These are phyloP conservation scores for Hypoxylon sp. DNA, from an alignment of 2,329 filamentous ascomycete species.

Conservation along the genomic window DNA sequence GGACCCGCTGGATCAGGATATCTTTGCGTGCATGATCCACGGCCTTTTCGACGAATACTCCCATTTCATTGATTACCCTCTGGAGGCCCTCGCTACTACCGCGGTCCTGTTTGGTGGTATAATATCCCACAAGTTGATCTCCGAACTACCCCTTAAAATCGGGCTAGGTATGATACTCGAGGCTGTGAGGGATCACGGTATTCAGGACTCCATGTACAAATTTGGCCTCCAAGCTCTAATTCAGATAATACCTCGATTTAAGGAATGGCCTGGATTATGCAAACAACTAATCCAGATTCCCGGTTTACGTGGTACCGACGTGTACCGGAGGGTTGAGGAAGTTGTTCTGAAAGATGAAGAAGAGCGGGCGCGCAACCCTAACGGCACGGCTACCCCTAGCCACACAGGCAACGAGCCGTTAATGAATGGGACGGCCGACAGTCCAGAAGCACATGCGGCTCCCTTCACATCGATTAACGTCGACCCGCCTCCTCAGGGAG, in stretches of 20 bases:
- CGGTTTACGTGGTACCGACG: slow-evolving; percentile 85
- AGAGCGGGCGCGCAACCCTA: slow-evolving; percentile 69
- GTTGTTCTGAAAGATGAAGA: slow-evolving; percentile 79
- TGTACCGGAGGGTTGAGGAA: slow-evolving; percentile 85
- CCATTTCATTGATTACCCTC: slow-evolving; percentile 93
- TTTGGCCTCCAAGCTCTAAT: slow-evolving; percentile 96
- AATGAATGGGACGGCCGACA: slow-evolving; percentile 80
- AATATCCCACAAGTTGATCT: slow-evolving; percentile 92
- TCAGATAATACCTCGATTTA: slow-evolving; percentile 84
- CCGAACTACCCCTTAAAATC: slow-evolving; percentile 90
- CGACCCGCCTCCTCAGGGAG: slow-evolving; percentile 74
- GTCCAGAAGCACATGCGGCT: slow-evolving; percentile 74
- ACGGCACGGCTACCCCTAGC: slow-evolving; percentile 61
- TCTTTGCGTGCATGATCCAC: slow-evolving; percentile 99
- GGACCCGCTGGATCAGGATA: slow-evolving; percentile 87
- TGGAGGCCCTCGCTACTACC: slow-evolving; percentile 96
- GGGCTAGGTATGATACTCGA: slow-evolving; percentile 99
- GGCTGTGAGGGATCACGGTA: slow-evolving; percentile 86
- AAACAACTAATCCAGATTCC: slow-evolving; percentile 86
- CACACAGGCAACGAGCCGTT: slow-evolving; percentile 64
- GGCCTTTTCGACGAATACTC: slow-evolving; percentile 97
- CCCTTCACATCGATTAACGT: slow-evolving; percentile 85
- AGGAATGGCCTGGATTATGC: slow-evolving; percentile 97
- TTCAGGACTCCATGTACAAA: slow-evolving; percentile 95
- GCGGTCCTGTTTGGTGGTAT: slow-evolving; percentile 97